phyloP scores from a whole-genome alignment of 805 yeast genomes.

The Myxozyma melibiosi region DNA sequence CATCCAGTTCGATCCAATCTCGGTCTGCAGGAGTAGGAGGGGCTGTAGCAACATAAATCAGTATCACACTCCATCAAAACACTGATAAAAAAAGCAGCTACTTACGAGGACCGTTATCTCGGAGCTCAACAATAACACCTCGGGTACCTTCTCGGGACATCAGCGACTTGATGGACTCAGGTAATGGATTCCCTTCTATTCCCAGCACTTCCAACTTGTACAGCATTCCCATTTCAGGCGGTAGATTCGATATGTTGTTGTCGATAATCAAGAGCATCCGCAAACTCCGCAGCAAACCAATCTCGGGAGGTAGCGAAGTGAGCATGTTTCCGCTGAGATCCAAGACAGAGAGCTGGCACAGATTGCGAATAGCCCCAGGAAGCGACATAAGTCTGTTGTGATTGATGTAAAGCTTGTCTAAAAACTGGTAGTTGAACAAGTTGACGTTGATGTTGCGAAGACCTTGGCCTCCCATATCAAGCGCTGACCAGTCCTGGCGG shows the following conservation, averaged over 20 bases:
- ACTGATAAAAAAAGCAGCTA: neutral
- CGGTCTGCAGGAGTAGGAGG: conserved; percentile 69
- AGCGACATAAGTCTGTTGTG: conserved; percentile 74
- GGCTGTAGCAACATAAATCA: neutral
- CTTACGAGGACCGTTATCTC: conserved; percentile 71
- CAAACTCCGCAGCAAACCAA: conserved; percentile 80
- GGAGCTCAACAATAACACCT: conserved; percentile 73
- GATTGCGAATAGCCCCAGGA: conserved; percentile 68
- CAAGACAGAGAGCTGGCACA: conserved; percentile 74
- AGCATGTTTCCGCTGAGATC: conserved; percentile 82
- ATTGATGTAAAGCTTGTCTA: conserved; percentile 82
- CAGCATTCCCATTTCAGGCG: conserved; percentile 82
- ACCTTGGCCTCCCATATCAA: conserved; percentile 91
- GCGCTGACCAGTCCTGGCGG: conserved; percentile 70
- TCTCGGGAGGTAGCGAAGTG: conserved; percentile 72
- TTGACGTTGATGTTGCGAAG: conserved; percentile 68
- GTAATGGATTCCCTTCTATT: conserved; percentile 88
- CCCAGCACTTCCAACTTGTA: conserved; percentile 86
- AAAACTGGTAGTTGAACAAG: conserved; percentile 76
- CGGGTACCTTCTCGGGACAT: conserved; percentile 82
- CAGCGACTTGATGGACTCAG: conserved; percentile 61
- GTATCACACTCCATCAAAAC: neutral
- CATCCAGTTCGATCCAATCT: conserved; percentile 77
- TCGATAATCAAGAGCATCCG: conserved; percentile 85
- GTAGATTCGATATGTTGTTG: conserved; percentile 73